Percentiles rank a stretch among this genome's conserved stretches.
Evolutionary conservation across 2,329 filamentous ascomycete species (phyloP).

Genomic region (Penicillium brasilianum): DNA sequence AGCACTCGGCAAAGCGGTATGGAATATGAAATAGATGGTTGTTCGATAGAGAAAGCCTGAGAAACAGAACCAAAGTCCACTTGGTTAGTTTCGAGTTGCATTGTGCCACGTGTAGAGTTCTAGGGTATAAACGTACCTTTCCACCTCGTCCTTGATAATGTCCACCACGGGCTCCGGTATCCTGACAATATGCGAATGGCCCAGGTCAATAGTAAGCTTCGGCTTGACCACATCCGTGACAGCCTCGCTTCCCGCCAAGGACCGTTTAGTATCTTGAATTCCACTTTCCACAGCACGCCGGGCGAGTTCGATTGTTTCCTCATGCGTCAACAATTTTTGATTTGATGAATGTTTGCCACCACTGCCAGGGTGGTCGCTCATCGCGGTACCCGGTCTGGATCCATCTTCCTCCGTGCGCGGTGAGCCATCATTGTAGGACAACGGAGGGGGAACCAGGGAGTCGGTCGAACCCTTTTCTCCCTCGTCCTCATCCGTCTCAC

Average conservation of each 20-base stretch:
- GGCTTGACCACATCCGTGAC: conserved; percentile 54
- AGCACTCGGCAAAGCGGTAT: conserved; percentile 54
- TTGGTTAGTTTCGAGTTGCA: conserved; percentile 20
- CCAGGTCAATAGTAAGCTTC: conserved; percentile 58
- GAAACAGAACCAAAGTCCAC: not conserved
- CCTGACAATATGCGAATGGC: conserved; percentile 54
- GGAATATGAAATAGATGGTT: conserved; percentile 58
- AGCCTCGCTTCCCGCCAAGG: conserved; percentile 51
- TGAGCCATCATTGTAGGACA: conserved; percentile 36
- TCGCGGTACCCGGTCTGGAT: conserved; percentile 33
- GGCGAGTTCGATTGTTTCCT: conserved; percentile 54
- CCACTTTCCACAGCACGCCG: conserved; percentile 53
- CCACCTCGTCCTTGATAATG: conserved; percentile 59
- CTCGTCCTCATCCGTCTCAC: conserved; percentile 42
- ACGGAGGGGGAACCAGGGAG: conserved; percentile 30
- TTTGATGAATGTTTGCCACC: conserved; percentile 30
- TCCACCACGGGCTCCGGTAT: conserved; percentile 57
- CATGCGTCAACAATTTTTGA: conserved; percentile 43
- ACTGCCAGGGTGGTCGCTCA: conserved; percentile 30
- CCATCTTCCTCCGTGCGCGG: conserved; percentile 37
- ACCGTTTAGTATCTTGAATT: conserved; percentile 54
- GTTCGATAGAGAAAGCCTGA: conserved; percentile 56
- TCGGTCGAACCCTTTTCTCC: conserved; percentile 35
- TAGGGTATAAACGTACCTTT: conserved; percentile 45
- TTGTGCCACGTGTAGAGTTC: not conserved